Evolutionary conservation across 2,329 filamentous ascomycete species (phyloP).

Genomic region (Fusarium avenaceum): DNA sequence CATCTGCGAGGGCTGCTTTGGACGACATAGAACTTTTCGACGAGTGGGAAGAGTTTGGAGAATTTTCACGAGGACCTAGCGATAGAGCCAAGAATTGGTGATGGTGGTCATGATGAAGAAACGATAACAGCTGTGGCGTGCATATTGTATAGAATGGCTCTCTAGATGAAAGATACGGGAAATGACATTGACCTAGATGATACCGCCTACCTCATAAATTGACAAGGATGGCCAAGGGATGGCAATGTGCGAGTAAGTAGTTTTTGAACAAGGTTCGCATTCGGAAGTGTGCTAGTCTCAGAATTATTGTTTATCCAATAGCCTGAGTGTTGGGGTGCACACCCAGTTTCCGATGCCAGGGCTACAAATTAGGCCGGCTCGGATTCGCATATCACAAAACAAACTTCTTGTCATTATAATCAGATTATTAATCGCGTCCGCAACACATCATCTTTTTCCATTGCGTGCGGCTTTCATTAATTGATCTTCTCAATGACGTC

Average conservation of each 20-base stretch:
- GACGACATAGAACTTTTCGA: slow-evolving; percentile 87
- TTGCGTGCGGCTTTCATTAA: no score
- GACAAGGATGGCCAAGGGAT: no score
- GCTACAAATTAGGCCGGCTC: not conserved
- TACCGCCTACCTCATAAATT: not conserved
- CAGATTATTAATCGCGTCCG: not conserved
- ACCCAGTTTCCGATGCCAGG: not conserved
- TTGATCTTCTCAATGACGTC: not conserved
- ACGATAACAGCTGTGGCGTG: no score
- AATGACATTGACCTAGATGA: no score
- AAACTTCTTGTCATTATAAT: not conserved
- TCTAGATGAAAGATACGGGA: no score
- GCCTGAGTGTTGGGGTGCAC: no score
- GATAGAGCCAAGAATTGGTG: no score
- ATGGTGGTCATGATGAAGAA: no score
- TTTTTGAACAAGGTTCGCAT: not conserved
- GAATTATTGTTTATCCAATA: not conserved
- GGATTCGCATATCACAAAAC: not conserved
- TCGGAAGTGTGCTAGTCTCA: not conserved
- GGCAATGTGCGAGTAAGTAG: no score
- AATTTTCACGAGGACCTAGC: no score
- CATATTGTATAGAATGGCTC: no score
- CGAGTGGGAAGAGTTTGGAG: slow-evolving; percentile 91
- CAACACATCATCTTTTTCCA: no score
- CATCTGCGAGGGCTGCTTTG: slow-evolving; percentile 70